Percentiles rank a stretch among this genome's conserved stretches.
Conservation (phyloP, 805 yeast species). For the Maudiozyma bulderi region DNA sequence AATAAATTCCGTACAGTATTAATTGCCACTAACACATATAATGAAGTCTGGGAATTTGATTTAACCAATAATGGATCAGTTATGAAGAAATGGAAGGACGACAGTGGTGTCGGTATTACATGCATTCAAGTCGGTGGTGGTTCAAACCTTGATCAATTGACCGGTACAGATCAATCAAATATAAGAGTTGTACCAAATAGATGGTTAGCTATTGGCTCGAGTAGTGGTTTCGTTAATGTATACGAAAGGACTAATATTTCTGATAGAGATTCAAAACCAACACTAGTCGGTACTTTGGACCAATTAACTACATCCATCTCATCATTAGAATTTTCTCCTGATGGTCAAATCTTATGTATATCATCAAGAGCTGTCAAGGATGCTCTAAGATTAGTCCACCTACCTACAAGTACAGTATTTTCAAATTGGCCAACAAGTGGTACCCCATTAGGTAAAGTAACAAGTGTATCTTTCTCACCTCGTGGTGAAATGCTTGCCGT, state of each 20-base stretch:
- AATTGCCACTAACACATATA: constrained; percentile 60
- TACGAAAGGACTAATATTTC: constrained; percentile 47
- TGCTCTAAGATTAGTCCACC: constrained; percentile 75
- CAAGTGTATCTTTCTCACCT: constrained; percentile 70
- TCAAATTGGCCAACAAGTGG: constrained; percentile 96
- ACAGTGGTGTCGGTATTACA: constrained; percentile 78
- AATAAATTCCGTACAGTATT: constrained; percentile 29
- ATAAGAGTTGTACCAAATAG: constrained; percentile 35
- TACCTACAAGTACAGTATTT: constrained; percentile 79
- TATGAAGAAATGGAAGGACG: constrained; percentile 70
- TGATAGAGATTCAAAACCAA: constrained; percentile 15
- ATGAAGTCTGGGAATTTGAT: constrained; percentile 86
- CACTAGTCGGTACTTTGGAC: constrained; percentile 58
- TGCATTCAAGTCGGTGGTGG: constrained; percentile 62
- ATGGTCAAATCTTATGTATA: constrained; percentile 81
- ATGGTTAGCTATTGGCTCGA: constrained; percentile 84
- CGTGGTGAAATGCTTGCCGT: constrained; percentile 73
- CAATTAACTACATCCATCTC: constrained; percentile 78
- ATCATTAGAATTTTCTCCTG: constrained; percentile 61
- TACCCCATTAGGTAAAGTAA: constrained; percentile 93
- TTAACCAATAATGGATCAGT: constrained; percentile 40
- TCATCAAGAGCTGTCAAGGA: constrained; percentile 82
- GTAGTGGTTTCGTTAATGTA: constrained; percentile 80
- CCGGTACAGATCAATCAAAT: constrained; percentile 12
- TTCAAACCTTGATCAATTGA: constrained; percentile 21